These are phyloP conservation scores for Pseudogymnoascus sp. DNA, from an alignment of 2,329 filamentous ascomycete genomes.

Conservation along the genomic window DNA sequence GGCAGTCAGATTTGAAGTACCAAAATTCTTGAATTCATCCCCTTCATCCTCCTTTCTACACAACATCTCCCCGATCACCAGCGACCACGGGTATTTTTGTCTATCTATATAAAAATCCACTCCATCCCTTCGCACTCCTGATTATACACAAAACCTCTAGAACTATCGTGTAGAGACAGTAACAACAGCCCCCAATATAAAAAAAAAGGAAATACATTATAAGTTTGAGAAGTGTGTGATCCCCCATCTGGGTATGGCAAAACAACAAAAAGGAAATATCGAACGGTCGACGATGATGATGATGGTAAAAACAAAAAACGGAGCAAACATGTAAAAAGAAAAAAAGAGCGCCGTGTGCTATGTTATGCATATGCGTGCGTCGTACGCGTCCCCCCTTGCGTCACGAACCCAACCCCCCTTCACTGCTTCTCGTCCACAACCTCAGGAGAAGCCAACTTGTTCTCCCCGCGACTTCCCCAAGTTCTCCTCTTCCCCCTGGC, in stretches of 20 bases:
- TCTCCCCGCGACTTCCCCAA: neutral
- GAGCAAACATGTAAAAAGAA: neutral
- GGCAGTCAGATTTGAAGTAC: neutral
- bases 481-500: neutral
- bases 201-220: neutral
- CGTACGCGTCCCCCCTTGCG: neutral
- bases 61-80: neutral
- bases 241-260: neutral
- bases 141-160: slow-evolving; percentile 7
- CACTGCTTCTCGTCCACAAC: neutral
- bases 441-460: neutral
- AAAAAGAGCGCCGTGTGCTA: neutral
- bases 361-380: slow-evolving; percentile 1
- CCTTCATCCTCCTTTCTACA: neutral
- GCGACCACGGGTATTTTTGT: slow-evolving; percentile 8
- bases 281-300: neutral
- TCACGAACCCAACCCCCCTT: neutral
- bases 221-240: slow-evolving; percentile 1
- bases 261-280: neutral
- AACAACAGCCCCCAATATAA: neutral
- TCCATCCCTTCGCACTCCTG: neutral
- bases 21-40: neutral
- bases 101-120: neutral
- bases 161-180: too few species aligned
- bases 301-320: neutral